Conservation (phyloP, 352 stramenopile species). For the Aphanomyces cochlioides region DNA sequence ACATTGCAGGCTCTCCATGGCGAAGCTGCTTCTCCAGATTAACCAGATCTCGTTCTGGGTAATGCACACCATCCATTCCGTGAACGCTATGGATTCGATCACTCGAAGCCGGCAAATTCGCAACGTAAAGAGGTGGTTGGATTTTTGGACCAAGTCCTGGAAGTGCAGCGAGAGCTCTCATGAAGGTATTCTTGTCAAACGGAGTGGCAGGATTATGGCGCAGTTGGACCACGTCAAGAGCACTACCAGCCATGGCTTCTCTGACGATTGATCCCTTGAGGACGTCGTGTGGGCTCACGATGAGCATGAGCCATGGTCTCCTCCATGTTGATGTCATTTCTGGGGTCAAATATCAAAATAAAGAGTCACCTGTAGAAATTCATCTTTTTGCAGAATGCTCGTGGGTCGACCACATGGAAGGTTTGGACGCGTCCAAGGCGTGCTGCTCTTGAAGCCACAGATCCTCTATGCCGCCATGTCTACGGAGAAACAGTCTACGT, state of each 20-base stretch:
- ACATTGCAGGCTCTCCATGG: neutral
- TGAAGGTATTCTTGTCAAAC: neutral
- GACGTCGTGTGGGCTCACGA: conserved; percentile 21
- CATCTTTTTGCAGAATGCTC: neutral
- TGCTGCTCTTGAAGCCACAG: neutral
- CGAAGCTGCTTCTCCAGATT: neutral
- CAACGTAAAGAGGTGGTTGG: neutral
- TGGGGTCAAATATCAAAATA: neutral
- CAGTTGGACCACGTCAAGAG: conserved; percentile 23
- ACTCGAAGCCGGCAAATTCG: conserved; percentile 8
- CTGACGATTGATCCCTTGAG: conserved; percentile 1
- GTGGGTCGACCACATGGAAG: neutral
- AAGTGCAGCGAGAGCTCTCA: neutral
- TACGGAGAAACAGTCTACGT: conserved; percentile 45
- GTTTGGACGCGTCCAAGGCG: conserved; percentile 5
- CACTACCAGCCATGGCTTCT: neutral
- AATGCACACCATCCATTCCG: conserved; percentile 3
- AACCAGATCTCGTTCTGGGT: conserved; percentile 16
- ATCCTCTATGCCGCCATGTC: conserved; percentile 1
- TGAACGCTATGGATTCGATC: neutral
- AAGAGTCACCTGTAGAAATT: conserved; percentile 1
- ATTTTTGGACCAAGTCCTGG: neutral
- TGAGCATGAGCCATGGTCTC: conserved; percentile 23
- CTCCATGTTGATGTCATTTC: too few relatives aligned
- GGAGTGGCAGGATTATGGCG: neutral